phyloP scores from a whole-genome alignment of 2,329 filamentous ascomycete species.

The Colletotrichum musicola region DNA sequence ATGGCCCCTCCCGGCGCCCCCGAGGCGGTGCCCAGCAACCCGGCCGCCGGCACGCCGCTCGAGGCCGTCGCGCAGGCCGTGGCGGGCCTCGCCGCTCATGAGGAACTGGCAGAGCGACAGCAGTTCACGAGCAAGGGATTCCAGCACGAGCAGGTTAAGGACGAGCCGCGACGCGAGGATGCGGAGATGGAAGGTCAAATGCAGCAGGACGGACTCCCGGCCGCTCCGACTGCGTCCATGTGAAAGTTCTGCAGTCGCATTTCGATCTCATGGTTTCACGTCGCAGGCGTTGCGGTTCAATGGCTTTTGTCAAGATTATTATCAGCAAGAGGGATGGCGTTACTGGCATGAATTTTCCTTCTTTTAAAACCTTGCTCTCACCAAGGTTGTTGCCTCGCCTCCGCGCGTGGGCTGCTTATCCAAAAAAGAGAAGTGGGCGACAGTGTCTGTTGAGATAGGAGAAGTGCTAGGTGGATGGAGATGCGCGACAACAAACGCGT shows the following conservation, averaged over 20 bases:
- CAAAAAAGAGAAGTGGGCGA: conserved; percentile 16
- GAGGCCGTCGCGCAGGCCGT: conserved; percentile 66
- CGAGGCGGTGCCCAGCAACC: conserved; percentile 21
- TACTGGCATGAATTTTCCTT: conserved; percentile 29
- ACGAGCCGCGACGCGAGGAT: conserved; percentile 58
- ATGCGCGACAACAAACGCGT: conserved; percentile 2
- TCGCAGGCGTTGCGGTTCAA: conserved; percentile 36
- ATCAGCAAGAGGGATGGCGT: conserved; percentile 33
- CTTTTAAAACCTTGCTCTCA: neutral
- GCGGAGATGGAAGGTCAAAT: conserved; percentile 69
- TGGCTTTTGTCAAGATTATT: conserved; percentile 37
- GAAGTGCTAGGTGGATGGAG: neutral
- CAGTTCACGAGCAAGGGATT: conserved; percentile 51
- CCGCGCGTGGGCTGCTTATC: conserved; percentile 21
- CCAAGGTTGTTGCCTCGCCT: conserved; percentile 13
- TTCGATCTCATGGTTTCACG: conserved; percentile 29
- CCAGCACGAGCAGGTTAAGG: conserved; percentile 54
- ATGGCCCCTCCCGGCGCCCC: conserved; percentile 35
- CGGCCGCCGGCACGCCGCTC: conserved; percentile 53
- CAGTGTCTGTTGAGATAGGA: conserved; percentile 3
- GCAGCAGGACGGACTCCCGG: conserved; percentile 53
- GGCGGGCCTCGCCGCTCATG: conserved; percentile 57
- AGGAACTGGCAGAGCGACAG: conserved; percentile 53
- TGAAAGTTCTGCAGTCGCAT: conserved; percentile 38
- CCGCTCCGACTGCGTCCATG: conserved; percentile 48